phyloP scores from a whole-genome alignment of 805 yeast species.

The Candida palmyrensis region DNA sequence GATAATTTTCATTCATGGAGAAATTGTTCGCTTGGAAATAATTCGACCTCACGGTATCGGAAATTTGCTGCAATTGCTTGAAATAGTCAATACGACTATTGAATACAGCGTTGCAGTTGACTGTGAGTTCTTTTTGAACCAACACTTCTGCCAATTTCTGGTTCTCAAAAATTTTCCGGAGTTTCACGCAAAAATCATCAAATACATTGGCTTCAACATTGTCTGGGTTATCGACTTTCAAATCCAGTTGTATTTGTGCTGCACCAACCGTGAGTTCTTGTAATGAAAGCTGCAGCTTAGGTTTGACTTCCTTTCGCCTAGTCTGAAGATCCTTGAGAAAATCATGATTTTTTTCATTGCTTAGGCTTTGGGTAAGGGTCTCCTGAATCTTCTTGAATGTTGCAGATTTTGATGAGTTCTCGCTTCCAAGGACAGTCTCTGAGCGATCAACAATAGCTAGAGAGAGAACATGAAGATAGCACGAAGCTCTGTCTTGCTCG shows the following conservation, averaged over 20 bases:
- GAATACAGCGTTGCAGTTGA: conserved; percentile 57
- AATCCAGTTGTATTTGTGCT: conserved; percentile 21
- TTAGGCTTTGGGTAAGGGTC: conserved; percentile 19
- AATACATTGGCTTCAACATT: conserved; percentile 14
- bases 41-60: conserved; percentile 66
- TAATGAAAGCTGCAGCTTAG: conserved; percentile 25
- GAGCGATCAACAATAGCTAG: conserved; percentile 33
- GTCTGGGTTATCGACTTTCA: conserved; percentile 5
- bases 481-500: conserved; percentile 67
- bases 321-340: conserved; percentile 21
- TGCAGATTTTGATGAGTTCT: conserved; percentile 14
- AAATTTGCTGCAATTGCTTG: conserved; percentile 76
- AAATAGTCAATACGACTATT: conserved; percentile 81
- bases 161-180: conserved; percentile 31
- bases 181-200: conserved; percentile 13
- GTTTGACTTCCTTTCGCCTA: conserved; percentile 19
- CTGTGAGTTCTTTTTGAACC: conserved; percentile 45
- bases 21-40: background rate
- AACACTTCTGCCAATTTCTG: conserved; percentile 38
- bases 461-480: conserved; percentile 48
- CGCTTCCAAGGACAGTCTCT: conserved; percentile 34
- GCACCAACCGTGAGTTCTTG: conserved; percentile 26
- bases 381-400: conserved; percentile 15
- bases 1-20: background rate
- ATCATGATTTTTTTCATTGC: conserved; percentile 19